A percentile compares a stretch with the other conserved stretches of the same genome.
Evolutionary conservation across 768 basidiomycete species (phyloP).

Genomic region (Brasilioporus rufonigricans): DNA sequence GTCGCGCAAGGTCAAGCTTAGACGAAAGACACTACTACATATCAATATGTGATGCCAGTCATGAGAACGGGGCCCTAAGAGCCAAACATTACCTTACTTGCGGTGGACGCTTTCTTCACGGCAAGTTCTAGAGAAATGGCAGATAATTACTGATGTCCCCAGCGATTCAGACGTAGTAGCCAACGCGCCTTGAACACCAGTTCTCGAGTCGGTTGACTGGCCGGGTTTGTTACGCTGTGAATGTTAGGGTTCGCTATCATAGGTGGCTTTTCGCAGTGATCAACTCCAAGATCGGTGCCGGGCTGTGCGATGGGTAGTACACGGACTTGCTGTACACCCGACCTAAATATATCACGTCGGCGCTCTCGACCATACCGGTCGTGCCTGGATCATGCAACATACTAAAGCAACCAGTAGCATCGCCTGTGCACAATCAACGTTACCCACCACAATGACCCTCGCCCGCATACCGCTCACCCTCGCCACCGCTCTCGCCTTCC

Average conservation of each 20-base stretch:
- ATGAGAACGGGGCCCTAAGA: neutral
- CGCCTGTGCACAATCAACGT: neutral
- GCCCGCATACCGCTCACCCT: slow-evolving; percentile 44
- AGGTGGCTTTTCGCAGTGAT: neutral
- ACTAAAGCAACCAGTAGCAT: neutral
- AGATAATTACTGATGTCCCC: neutral
- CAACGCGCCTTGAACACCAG: too few relatives aligned
- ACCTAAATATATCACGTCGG: neutral
- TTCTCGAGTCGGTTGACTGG: too few relatives aligned
- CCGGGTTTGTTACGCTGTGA: too few relatives aligned
- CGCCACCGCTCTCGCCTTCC: slow-evolving; percentile 42
- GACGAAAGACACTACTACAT: neutral
- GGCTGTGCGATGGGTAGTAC: neutral
- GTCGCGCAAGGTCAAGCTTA: neutral
- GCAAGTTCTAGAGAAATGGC: neutral
- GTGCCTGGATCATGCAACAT: neutral
- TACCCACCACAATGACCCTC: slow-evolving; percentile 18
- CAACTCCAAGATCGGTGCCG: neutral
- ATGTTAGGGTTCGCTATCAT: too few relatives aligned
- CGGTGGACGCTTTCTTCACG: neutral
- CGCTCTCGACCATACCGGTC: neutral
- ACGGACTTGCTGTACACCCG: neutral
- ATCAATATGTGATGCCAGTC: neutral
- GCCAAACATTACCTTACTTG: neutral
- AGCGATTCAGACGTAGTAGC: too few relatives aligned